Evolutionary conservation across 768 basidiomycete genomes (phyloP).

Genomic region (Naganishia kalamii): DNA sequence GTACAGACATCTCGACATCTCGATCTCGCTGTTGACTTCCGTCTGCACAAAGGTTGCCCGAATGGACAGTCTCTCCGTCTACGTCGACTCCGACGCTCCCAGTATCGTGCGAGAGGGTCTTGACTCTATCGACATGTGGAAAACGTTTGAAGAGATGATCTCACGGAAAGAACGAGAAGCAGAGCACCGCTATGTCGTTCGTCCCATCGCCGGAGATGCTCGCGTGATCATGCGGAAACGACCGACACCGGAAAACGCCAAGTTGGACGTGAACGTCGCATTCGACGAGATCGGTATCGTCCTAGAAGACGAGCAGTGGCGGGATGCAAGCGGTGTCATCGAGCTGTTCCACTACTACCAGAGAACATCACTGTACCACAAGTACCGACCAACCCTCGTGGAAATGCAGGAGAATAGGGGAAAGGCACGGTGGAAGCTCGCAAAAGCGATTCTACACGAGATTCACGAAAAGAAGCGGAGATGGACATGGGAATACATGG

Average conservation of each 20-base stretch:
- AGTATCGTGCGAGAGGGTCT: constrained; percentile 61
- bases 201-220: constrained; percentile 92
- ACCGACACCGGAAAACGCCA: constrained; percentile 65
- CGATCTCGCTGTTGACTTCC: neutral
- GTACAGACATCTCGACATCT: constrained; percentile 6
- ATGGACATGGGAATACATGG: constrained; percentile 91
- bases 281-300: constrained; percentile 91
- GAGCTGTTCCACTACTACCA: constrained; percentile 97
- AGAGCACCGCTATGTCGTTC: constrained; percentile 85
- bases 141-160: constrained; percentile 68
- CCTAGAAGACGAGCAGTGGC: constrained; percentile 88
- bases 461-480: constrained; percentile 72
- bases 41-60: constrained; percentile 61
- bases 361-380: constrained; percentile 68
- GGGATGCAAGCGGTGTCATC: constrained; percentile 81
- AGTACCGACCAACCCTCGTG: constrained; percentile 63
- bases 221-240: constrained; percentile 78
- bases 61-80: constrained; percentile 76
- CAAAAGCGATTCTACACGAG: constrained; percentile 71
- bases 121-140: constrained; percentile 59
- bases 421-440: constrained; percentile 68
- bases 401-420: constrained; percentile 60
- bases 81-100: constrained; percentile 86
- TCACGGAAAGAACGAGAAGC: constrained; percentile 50
- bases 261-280: constrained; percentile 75